Evolutionary conservation across 2,329 filamentous ascomycete genomes (phyloP).

Genomic region (Trichoderma gracile): DNA sequence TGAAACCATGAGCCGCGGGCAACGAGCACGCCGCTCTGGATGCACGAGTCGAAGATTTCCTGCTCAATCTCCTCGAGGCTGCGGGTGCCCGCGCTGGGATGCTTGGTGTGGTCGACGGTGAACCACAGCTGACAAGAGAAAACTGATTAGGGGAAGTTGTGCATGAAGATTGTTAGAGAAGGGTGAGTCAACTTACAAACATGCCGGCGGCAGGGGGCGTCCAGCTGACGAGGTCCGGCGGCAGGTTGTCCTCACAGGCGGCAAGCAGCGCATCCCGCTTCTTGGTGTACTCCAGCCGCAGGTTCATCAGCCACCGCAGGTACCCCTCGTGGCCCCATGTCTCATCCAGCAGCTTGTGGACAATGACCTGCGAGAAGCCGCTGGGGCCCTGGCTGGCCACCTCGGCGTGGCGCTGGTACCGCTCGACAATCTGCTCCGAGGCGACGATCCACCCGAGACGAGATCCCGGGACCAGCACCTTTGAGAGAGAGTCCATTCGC

Average conservation of each 20-base stretch:
- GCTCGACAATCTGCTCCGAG: conserved; percentile 78
- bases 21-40: conserved; percentile 75
- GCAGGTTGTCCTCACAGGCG: conserved; percentile 78
- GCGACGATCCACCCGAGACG: conserved; percentile 88
- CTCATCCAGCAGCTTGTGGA: conserved; percentile 90
- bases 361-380: conserved; percentile 78
- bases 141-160: neutral
- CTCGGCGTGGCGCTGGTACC: conserved; percentile 80
- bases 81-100: conserved; percentile 59
- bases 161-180: neutral
- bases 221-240: conserved; percentile 75
- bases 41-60: conserved; percentile 76
- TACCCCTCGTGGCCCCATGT: conserved; percentile 93
- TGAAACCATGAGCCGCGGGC: conserved; percentile 90
- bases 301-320: conserved; percentile 81
- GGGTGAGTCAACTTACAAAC: conserved; percentile 67
- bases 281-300: conserved; percentile 78
- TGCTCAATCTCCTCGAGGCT: conserved; percentile 72
- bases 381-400: conserved; percentile 81
- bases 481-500: conserved; percentile 90
- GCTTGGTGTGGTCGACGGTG: conserved; percentile 63
- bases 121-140: conserved; percentile 64
- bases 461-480: conserved; percentile 81
- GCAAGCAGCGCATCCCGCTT: conserved; percentile 74
- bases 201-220: conserved; percentile 81